These are phyloP conservation scores for Globisporangium heterothallicum DNA, from an alignment of 352 stramenopile genomes.

Conservation along the genomic window DNA sequence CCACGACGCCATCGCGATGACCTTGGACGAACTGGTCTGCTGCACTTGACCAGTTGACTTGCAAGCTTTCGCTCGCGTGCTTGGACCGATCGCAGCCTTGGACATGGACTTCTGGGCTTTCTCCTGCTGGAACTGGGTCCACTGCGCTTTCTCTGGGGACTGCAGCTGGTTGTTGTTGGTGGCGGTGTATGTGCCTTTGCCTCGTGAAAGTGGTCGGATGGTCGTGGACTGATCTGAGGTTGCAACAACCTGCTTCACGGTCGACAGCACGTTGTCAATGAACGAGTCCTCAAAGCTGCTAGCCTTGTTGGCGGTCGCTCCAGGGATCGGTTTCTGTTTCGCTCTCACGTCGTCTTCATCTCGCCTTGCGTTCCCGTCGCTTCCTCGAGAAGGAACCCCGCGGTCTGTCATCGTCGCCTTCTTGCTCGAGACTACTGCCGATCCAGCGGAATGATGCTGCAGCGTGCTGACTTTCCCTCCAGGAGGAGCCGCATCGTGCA, in stretches of 20 bases:
- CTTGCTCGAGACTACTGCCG: no score
- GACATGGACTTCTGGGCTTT: conserved; percentile 14
- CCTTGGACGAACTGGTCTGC: conserved; percentile 19
- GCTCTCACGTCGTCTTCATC: conserved; percentile 7
- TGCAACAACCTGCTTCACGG: conserved; percentile 39
- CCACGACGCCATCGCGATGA: conserved; percentile 36
- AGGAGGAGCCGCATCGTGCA: conserved; percentile 39
- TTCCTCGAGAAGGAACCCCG: no score
- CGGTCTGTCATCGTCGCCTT: conserved; percentile 10
- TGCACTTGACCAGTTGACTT: no score
- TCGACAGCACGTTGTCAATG: conserved; percentile 79
- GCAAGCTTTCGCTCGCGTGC: neutral
- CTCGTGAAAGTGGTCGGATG: no score
- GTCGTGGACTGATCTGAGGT: conserved; percentile 2
- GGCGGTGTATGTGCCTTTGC: no score
- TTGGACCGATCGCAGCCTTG: conserved; percentile 1
- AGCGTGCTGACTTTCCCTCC: conserved; percentile 14
- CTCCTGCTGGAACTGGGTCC: conserved; percentile 38
- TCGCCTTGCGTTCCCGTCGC: conserved; percentile 16
- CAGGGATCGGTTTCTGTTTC: no score
- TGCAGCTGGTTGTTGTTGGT: conserved; percentile 28
- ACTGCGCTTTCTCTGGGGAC: conserved; percentile 29
- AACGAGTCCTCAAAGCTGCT: conserved; percentile 90
- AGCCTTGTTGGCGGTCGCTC: no score
- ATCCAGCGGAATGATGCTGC: no score